Percentiles rank a stretch among this genome's conserved stretches.
These are phyloP conservation scores for Fusarium chuoi DNA, from an alignment of 2,329 filamentous ascomycete genomes.

Conservation along the genomic window DNA sequence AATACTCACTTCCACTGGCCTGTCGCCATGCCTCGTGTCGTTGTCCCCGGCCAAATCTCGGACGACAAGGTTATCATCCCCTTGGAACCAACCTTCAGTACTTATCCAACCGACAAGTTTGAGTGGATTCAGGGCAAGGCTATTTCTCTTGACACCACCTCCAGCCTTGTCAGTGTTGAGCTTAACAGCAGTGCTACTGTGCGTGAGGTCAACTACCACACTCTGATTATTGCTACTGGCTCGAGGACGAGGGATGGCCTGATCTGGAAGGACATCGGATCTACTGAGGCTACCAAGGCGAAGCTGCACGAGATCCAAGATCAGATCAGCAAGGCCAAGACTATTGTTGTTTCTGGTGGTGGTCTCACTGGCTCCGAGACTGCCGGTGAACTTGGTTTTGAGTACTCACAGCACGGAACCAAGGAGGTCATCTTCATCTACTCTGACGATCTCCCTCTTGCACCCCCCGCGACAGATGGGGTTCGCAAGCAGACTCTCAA, in stretches of 20 bases:
- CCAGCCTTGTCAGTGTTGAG: conserved; percentile 56
- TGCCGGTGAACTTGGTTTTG: conserved; percentile 61
- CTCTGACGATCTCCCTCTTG: conserved; percentile 52
- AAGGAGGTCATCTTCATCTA: conserved; percentile 61
- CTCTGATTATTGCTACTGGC: conserved; percentile 66
- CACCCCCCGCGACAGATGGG: conserved; percentile 45
- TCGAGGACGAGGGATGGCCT: conserved; percentile 54
- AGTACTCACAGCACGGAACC: conserved; percentile 54
- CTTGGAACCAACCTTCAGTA: conserved; percentile 57
- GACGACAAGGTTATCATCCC: conserved; percentile 53
- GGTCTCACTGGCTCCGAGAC: conserved; percentile 63
- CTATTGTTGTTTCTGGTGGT: conserved; percentile 63
- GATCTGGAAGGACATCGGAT: conserved; percentile 61
- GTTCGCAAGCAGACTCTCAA: conserved; percentile 53
- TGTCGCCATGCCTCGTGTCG: conserved; percentile 58
- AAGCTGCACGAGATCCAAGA: conserved; percentile 51
- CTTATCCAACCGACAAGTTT: conserved; percentile 60
- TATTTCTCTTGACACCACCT: conserved; percentile 53
- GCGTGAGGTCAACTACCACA: conserved; percentile 60
- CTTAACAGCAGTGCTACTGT: conserved; percentile 46
- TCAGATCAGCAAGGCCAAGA: conserved; percentile 55
- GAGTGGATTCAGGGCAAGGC: conserved; percentile 64
- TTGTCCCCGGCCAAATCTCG: conserved; percentile 58
- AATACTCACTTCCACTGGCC: conserved; percentile 62
- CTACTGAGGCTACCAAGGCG: conserved; percentile 55